A percentile compares a stretch with the other conserved stretches of the same genome.
These are phyloP conservation scores for Rhynchospora pubera DNA, from an alignment of 176 grass and related monocot genomes.

Conservation along the genomic window DNA sequence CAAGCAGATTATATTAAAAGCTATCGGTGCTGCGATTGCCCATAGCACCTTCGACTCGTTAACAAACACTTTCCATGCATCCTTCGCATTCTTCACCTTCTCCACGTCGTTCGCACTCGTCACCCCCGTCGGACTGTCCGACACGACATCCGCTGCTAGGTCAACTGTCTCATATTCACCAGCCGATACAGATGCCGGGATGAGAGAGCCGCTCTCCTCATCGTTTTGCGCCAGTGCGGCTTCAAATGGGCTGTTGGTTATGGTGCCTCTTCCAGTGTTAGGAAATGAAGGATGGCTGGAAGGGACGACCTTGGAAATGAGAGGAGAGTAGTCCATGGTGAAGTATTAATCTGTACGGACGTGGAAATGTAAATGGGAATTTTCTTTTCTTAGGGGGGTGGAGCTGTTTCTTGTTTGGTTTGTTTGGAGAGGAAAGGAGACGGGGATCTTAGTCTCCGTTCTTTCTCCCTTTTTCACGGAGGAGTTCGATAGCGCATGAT, in stretches of 20 bases:
- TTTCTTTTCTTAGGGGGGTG: constrained; percentile 11
- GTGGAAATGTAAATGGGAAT: neutral
- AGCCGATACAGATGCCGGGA: constrained; percentile 4
- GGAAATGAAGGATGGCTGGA: neutral
- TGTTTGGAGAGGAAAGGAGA: constrained; percentile 1
- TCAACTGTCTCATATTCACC: neutral
- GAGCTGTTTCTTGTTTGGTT: neutral
- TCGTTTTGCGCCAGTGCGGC: constrained; percentile 16
- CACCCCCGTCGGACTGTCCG: neutral
- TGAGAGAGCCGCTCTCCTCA: constrained; percentile 30
- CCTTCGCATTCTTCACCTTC: constrained; percentile 20
- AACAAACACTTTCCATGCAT: constrained; percentile 34
- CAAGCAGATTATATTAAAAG: constrained; percentile 63
- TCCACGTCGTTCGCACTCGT: constrained; percentile 17
- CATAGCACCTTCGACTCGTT: constrained; percentile 44
- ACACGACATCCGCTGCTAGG: neutral
- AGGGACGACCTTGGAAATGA: neutral
- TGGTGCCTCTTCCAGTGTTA: neutral
- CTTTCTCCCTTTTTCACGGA: neutral
- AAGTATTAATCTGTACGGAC: neutral
- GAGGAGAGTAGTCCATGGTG: constrained; percentile 26
- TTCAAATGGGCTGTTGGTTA: neutral
- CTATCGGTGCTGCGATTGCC: constrained; percentile 67
- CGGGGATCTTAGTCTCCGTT: neutral
- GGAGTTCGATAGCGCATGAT: neutral